A percentile compares a stretch with the other conserved stretches of the same genome.
These are phyloP conservation scores for Seminavis robusta DNA, from an alignment of 108 stramenopile genomes.

Conservation along the genomic window DNA sequence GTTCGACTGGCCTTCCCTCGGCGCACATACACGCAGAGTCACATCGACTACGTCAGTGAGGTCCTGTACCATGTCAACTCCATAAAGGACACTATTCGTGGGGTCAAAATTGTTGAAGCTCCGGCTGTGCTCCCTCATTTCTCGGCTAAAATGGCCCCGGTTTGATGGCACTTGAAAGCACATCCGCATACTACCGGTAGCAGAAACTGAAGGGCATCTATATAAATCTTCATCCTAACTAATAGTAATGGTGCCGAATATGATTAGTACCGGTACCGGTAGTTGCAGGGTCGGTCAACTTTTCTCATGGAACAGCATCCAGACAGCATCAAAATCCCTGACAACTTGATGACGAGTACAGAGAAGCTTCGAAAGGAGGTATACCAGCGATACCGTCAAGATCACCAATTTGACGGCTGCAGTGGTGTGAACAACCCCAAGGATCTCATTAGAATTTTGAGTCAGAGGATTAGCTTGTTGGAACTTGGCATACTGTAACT, in stretches of 20 bases:
- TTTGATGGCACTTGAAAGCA: too few relatives aligned
- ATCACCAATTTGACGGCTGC: conserved; percentile 51
- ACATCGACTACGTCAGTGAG: conserved; percentile 4
- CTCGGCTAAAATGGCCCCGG: background rate
- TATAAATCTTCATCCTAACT: too few relatives aligned
- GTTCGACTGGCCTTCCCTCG: conserved; percentile 10
- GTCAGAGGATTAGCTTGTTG: conserved; percentile 2
- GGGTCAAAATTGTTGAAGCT: background rate
- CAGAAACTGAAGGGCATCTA: too few relatives aligned
- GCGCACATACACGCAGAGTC: conserved; percentile 1
- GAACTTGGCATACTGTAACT: too few relatives aligned
- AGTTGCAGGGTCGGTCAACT: too few relatives aligned
- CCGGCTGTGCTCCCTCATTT: background rate
- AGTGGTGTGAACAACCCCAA: conserved; percentile 31
- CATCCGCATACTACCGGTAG: too few relatives aligned
- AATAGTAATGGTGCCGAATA: too few relatives aligned
- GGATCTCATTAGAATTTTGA: conserved; percentile 20
- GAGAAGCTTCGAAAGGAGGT: conserved; percentile 23
- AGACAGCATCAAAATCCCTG: conserved; percentile 15
- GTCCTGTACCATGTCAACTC: background rate
- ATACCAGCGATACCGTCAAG: conserved; percentile 33
- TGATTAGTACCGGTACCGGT: too few relatives aligned
- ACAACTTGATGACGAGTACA: conserved; percentile 7
- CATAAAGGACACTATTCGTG: background rate
- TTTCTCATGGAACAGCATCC: conserved; percentile 36